Evolutionary conservation across 2,329 filamentous ascomycete genomes (phyloP).

Genomic region (Incumbomyces delicatus): DNA sequence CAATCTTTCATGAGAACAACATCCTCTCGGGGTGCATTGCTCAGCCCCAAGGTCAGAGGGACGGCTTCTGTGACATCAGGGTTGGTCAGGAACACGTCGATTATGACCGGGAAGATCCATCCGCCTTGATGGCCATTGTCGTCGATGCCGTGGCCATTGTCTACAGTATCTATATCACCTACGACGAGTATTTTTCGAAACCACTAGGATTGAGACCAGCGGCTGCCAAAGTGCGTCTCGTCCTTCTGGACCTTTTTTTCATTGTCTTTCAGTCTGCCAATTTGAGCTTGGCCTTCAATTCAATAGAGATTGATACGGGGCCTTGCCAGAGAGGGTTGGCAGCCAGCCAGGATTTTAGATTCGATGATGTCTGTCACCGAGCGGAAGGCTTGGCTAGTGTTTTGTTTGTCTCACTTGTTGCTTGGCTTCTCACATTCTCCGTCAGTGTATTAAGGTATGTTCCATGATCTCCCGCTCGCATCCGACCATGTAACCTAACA

Average conservation of each 20-base stretch:
- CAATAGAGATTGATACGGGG: conserved; percentile 56
- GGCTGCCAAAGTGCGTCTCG: conserved; percentile 75
- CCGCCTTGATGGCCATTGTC: conserved; percentile 77
- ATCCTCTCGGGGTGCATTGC: conserved; percentile 20
- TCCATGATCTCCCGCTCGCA: not conserved
- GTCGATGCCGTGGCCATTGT: conserved; percentile 82
- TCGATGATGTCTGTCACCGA: conserved; percentile 43
- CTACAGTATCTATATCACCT: conserved; percentile 89
- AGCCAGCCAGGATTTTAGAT: conserved; percentile 26
- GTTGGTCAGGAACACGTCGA: conserved; percentile 12
- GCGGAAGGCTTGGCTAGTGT: conserved; percentile 67
- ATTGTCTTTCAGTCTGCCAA: conserved; percentile 97
- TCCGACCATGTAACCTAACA: conserved; percentile 22
- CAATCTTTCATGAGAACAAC: conserved; percentile 57
- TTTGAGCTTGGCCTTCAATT: conserved; percentile 78
- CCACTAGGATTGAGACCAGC: conserved; percentile 78
- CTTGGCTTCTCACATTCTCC: conserved; percentile 85
- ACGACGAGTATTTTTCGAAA: conserved; percentile 91
- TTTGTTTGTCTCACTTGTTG: conserved; percentile 68
- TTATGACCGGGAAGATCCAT: conserved; percentile 51
- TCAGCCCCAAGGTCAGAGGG: conserved; percentile 13
- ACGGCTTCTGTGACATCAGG: conserved; percentile 4
- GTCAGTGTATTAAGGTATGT: conserved; percentile 66
- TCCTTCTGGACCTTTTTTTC: conserved; percentile 88
- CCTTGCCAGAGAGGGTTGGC: conserved; percentile 43